Evolutionary conservation across 2,329 filamentous ascomycete species (phyloP).

Genomic region (Diaporthe sp.): DNA sequence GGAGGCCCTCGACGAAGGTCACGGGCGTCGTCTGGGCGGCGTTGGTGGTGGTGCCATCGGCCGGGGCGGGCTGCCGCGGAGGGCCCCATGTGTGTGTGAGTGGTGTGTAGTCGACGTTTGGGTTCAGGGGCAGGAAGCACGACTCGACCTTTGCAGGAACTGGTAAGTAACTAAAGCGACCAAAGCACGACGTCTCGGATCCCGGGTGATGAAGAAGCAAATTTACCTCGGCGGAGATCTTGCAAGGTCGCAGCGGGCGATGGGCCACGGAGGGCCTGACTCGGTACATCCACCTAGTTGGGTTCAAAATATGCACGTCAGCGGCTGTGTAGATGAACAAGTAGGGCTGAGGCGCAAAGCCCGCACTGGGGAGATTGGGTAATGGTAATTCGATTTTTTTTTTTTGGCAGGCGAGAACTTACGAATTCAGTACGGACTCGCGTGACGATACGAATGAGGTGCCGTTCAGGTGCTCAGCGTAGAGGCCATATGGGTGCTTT

Average conservation of each 20-base stretch:
- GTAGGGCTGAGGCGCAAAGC: conserved; percentile 14
- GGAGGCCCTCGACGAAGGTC: conserved; percentile 56
- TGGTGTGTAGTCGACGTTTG: conserved; percentile 38
- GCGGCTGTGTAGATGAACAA: not conserved
- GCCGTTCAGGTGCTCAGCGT: conserved; percentile 44
- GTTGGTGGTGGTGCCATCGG: not conserved
- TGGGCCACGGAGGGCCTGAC: conserved; percentile 44
- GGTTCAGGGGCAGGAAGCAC: conserved; percentile 38
- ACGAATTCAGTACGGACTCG: conserved; percentile 39
- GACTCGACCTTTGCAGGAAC: conserved; percentile 35
- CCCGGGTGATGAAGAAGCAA: not conserved
- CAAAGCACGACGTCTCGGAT: not conserved
- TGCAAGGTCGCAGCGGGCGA: conserved; percentile 29
- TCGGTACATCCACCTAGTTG: conserved; percentile 43
- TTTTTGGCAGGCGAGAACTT: not conserved
- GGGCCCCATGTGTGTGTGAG: conserved; percentile 39
- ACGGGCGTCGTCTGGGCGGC: too few relatives aligned
- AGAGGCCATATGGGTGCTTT: conserved; percentile 42
- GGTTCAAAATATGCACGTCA: conserved; percentile 25
- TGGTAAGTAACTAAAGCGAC: conserved; percentile 2
- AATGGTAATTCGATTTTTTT: not conserved
- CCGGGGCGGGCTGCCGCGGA: not conserved
- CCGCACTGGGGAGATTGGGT: too few relatives aligned
- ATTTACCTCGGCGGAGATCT: conserved; percentile 31
- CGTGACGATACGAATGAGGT: conserved; percentile 42